Evolutionary conservation across 2,329 filamentous ascomycete genomes (phyloP), one percentile per base, ranked within the genome.

Genomic region (Colletotrichum lentis): DNA sequence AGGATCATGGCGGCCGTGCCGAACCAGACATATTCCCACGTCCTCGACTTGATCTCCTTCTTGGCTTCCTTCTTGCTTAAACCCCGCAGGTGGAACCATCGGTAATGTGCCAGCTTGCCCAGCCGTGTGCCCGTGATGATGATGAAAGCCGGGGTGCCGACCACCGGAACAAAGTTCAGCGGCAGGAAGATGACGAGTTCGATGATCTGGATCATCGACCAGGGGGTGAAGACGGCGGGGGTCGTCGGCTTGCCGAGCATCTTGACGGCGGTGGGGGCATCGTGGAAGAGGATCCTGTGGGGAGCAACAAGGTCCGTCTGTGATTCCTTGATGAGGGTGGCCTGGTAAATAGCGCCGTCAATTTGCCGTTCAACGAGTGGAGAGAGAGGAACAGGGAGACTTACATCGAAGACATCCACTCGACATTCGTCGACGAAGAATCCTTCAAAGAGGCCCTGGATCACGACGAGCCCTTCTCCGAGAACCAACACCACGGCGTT

Each of bases 21-120:
- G 75, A 98, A 97, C 93, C 93, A 97, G 16, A 93, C 90, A 76
- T 97, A 98, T 67, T 96, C 92, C 87, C 92, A 92, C 70, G 87
- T 83, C 61, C 91, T 85, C 50, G 82, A 83, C 67, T 84, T 85
- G 35, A 95, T 86, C 73, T 91, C 93, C 35, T 82, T 82, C 73
- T 92, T 92, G 71, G 88, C 85, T 75, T 96, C 87, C 73, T 91
- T 89, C 77, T 90, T 93, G 47, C 86, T 86, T 71, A 96, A 84
- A 0, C 90, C 92, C 47, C 90, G 84, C 56, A 99, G 83, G 74
- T 94, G 88, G 76, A 94, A 97, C 84, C 96, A 97, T 66, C 96
- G 85, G 83, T 94, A 96, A 73, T 97, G 94, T 63, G 96, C 90
- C 35, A 98, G 87, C 39, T 95, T 96, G 0, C 96, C 95, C 5